Conservation (phyloP, 1,284 basidiomycete genomes). For the Pseudomicrostroma phylloplanum region DNA sequence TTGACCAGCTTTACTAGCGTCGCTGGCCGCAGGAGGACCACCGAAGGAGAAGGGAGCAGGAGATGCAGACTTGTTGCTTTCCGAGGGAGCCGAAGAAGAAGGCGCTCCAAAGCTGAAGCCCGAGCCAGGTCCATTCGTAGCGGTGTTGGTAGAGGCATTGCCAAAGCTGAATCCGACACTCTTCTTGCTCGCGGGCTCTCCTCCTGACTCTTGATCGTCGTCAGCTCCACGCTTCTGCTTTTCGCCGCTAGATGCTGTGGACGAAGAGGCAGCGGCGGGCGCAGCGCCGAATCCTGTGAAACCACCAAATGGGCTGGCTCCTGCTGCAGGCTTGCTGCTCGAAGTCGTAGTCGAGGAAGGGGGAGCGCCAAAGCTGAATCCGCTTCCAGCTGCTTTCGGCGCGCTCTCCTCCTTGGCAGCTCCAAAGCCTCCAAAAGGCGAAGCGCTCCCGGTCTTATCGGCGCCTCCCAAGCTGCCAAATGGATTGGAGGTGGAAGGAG, state of each 20-base stretch:
- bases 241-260: not conserved
- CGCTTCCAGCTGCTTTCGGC: not conserved
- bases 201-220: not conserved
- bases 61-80: no score
- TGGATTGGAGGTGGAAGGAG: not conserved
- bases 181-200: constrained; percentile 5
- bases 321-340: not conserved
- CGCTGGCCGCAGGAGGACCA: no score
- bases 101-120: not conserved
- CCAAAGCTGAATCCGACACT: not conserved
- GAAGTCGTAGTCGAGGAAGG: not conserved
- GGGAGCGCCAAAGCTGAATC: not conserved
- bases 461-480: not conserved
- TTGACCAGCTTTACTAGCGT: no score
- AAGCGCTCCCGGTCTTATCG: not conserved
- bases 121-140: not conserved
- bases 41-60: no score
- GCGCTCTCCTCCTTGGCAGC: no score
- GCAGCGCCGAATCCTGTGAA: not conserved
- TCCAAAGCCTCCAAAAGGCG: not conserved
- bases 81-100: not conserved
- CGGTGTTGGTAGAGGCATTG: not conserved
- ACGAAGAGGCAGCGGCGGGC: not conserved
- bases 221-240: constrained; percentile 4
- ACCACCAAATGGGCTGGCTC: not conserved